phyloP scores from a whole-genome alignment of 306 rosid species.

The Dryas alaskensis region DNA sequence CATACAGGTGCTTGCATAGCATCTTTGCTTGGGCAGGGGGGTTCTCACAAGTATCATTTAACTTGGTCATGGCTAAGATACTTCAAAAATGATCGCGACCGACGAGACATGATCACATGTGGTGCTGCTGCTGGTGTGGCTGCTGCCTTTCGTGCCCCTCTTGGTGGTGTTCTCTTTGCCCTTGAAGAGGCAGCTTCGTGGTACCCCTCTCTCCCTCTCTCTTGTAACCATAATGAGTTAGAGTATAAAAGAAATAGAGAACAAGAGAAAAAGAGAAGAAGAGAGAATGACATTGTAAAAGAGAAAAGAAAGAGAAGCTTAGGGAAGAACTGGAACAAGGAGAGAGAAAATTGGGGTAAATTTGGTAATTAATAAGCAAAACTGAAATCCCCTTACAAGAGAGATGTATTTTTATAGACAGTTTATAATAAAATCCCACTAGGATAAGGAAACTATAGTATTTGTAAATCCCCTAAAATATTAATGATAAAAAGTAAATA shows the following conservation, averaged over 20 bases:
- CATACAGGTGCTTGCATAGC: constrained; percentile 93
- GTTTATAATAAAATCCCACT: too few relatives aligned
- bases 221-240: background rate
- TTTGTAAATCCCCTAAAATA: too few relatives aligned
- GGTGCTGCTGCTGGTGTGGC: constrained; percentile 98
- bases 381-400: too few relatives aligned
- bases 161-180: constrained; percentile 93
- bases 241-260: background rate
- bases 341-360: background rate
- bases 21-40: constrained; percentile 80
- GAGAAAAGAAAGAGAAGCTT: background rate
- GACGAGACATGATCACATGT: constrained; percentile 86
- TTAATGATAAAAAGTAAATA: background rate
- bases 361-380: background rate
- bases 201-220: constrained; percentile 38
- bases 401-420: too few relatives aligned
- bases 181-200: constrained; percentile 93
- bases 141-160: constrained; percentile 89
- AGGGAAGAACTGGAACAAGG: background rate
- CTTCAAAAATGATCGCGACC: constrained; percentile 78
- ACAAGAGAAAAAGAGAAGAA: background rate
- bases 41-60: constrained; percentile 63
- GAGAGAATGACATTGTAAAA: too few relatives aligned
- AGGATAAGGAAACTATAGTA: too few relatives aligned
- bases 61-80: constrained; percentile 78